phyloP scores from a whole-genome alignment of 257 asterid genomes.

The Galeopsis tetrahit region DNA sequence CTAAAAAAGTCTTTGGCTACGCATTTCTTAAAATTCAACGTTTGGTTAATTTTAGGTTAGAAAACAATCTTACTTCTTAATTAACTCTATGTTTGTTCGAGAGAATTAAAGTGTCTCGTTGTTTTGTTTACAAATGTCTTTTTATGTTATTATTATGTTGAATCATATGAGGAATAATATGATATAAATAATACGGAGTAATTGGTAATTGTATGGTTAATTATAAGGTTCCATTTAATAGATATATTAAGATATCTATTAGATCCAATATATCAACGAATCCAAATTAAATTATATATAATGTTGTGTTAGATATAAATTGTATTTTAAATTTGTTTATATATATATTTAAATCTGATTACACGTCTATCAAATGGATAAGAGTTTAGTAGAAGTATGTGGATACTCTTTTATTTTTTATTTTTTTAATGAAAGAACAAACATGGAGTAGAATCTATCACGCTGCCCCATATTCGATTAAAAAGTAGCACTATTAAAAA shows the following conservation, averaged over 20 bases:
- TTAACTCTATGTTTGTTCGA: neutral
- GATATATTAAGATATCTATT: too few relatives aligned
- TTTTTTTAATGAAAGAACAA: neutral
- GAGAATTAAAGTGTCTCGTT: neutral
- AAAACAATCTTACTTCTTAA: neutral
- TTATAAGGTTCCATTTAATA: too few relatives aligned
- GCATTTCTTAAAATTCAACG: neutral
- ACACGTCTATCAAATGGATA: too few relatives aligned
- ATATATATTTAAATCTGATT: too few relatives aligned
- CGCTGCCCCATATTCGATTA: neutral
- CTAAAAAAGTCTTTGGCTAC: neutral
- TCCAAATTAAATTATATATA: too few relatives aligned
- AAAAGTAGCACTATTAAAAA: neutral
- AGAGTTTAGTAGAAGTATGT: too few relatives aligned
- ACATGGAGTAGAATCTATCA: neutral
- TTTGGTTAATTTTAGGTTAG: neutral
- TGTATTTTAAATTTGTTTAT: too few relatives aligned
- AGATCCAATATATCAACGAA: too few relatives aligned
- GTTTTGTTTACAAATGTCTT: neutral
- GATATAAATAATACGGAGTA: too few relatives aligned
- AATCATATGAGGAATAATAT: neutral
- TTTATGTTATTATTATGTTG: neutral
- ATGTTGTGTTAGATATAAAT: too few relatives aligned
- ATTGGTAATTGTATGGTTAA: too few relatives aligned
- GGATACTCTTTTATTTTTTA: too few relatives aligned